Evolutionary conservation across 495 filamentous ascomycete genomes (phyloP).

Genomic region (Aspergillus cavernicola): DNA sequence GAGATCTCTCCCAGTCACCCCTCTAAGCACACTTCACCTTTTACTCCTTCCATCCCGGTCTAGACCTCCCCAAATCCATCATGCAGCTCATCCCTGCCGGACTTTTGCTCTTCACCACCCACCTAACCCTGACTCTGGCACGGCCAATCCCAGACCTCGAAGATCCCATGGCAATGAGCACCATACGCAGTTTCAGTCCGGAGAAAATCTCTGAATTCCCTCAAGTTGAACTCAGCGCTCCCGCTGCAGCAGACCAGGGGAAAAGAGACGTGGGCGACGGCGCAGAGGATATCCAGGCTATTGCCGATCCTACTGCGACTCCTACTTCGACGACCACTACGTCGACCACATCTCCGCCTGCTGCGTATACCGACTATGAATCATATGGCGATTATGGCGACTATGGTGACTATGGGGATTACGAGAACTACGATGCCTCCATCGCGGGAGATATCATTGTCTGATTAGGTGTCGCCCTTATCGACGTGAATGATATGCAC

Average conservation of each 20-base stretch:
- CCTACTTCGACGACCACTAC: neutral
- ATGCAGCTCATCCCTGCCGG: conserved; percentile 9
- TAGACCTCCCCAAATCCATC: neutral
- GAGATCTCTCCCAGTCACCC: too few species aligned
- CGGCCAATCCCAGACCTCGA: neutral
- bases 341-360: neutral
- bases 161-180: too few species aligned
- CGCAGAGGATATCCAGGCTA: neutral
- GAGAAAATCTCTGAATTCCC: too few species aligned
- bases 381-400: neutral
- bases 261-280: too few species aligned
- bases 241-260: too few species aligned
- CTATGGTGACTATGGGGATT: conserved; percentile 16
- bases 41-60: too few species aligned
- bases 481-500: too few species aligned
- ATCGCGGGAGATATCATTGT: neutral
- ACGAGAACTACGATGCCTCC: conserved; percentile 16
- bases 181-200: too few species aligned
- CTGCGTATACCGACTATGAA: conserved; percentile 7
- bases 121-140: neutral
- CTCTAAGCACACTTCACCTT: too few species aligned
- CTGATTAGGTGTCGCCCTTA: too few species aligned
- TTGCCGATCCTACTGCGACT: neutral
- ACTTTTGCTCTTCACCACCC: conserved; percentile 1
- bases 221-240: too few species aligned